These are phyloP conservation scores for Trypanosoma cruzi DNA, from an alignment of 208 protist genomes.

Conservation along the genomic window DNA sequence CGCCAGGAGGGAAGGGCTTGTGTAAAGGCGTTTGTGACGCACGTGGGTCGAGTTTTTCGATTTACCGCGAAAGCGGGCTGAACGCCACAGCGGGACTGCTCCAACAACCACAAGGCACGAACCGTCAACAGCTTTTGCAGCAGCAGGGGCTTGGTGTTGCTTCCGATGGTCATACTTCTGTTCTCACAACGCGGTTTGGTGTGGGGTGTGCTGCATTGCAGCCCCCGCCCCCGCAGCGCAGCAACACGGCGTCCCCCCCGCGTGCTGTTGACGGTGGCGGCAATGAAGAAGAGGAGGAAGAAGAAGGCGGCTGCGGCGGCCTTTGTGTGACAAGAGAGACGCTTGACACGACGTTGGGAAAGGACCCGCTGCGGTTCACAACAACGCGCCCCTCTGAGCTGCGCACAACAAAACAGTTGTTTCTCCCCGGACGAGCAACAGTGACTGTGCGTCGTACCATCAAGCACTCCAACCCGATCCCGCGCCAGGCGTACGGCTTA, in stretches of 20 bases:
- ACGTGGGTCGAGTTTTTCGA: constrained; percentile 70
- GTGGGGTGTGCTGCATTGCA: background rate
- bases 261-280: background rate
- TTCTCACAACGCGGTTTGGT: background rate
- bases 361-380: constrained; percentile 45
- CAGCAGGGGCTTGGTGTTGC: constrained; percentile 5
- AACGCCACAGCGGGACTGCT: constrained; percentile 10
- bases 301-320: background rate
- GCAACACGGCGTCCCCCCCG: constrained; percentile 29
- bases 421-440: constrained; percentile 36
- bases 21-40: background rate
- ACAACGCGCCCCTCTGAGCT: constrained; percentile 52
- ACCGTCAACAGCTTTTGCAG: constrained; percentile 9
- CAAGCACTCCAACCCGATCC: constrained; percentile 51
- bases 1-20: background rate
- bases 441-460: constrained; percentile 39
- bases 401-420: constrained; percentile 80
- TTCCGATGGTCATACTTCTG: constrained; percentile 10
- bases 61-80: constrained; percentile 63
- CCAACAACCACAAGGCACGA: background rate
- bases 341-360: background rate
- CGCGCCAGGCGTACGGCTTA: constrained; percentile 57
- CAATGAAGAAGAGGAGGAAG: constrained; percentile 6
- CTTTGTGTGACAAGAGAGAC: constrained; percentile 3
- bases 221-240: constrained; percentile 17